Evolutionary conservation across 1,284 basidiomycete species (phyloP), one percentile per base, ranked within the genome.

Genomic region (Malassezia japonica): DNA sequence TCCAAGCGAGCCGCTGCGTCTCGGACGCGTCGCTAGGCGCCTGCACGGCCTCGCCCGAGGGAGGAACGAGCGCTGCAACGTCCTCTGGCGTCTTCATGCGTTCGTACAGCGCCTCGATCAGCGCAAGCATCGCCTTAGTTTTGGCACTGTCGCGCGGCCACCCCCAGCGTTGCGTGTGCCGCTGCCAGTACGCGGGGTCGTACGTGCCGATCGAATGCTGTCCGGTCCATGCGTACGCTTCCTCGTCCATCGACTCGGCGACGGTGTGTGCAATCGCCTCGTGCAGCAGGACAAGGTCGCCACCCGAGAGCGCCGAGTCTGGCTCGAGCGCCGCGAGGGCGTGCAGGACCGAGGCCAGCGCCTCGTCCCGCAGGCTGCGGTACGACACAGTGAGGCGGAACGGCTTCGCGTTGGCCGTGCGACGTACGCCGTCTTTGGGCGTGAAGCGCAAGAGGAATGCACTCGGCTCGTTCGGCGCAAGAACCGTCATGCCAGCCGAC

Each of bases 391-490:
- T 32, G 13, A 71, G 40, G 25, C 62, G 47, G 38, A 70, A 39
- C 3, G 50, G 35, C 24, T 37, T 18, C 10, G 27, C 23, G n/a
- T 41, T 23, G 16, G 36, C 32, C 2, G n/a, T n/a, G 33, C 45
- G 39, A 2, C 13, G 8, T 9, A 16, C 31, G 23, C 16, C 29
- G 3, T 23, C 7, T 8, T 2, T 28, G 15, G 34, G 46, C 43
- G 46, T n/a, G 45, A 72, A 57, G 7, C 51, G 46, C 45, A 72
- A 63, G 9, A 72, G 41, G 40, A 57, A 67, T 13, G 60, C 58
- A 8, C 61, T 62, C 8, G 65, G 62, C 34, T 72, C 56, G 1
- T 56, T 21, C 15, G 65, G 60, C 7, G 62, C 61, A 12, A 70
- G 57, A 6, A 61, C 46, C 3, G 43, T 15, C 6, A 28, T 12